A percentile compares a stretch with the other conserved stretches of the same genome.
phyloP scores from a whole-genome alignment of 2,329 filamentous ascomycete genomes.

The Stromatinia cepivora region DNA sequence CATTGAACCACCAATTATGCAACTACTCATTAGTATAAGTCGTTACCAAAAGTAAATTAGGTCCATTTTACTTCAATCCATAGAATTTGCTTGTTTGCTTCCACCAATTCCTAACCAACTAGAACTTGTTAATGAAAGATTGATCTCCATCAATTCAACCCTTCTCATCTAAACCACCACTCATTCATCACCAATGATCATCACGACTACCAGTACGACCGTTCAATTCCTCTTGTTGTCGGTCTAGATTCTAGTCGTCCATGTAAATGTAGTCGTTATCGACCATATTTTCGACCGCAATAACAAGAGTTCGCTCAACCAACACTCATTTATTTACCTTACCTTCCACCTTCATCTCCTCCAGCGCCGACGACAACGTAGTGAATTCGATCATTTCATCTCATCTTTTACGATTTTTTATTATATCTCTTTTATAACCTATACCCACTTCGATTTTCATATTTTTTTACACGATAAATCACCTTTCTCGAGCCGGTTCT shows the following conservation, averaged over 20 bases:
- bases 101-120: neutral
- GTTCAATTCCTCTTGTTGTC: slow-evolving; percentile 1
- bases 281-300: neutral
- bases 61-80: neutral
- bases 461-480: neutral
- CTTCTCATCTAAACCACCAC: slow-evolving; percentile 6
- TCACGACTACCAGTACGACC: slow-evolving; percentile 12
- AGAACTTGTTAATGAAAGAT: slow-evolving; percentile 3
- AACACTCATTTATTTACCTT: slow-evolving; percentile 32
- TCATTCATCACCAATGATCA: slow-evolving; percentile 14
- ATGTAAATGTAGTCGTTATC: slow-evolving; percentile 18
- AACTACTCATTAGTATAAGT: no score
- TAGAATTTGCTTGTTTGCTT: neutral
- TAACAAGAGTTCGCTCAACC: slow-evolving; percentile 32
- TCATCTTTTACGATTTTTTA: neutral
- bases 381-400: slow-evolving; percentile 5
- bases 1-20: neutral
- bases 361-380: neutral
- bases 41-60: slow-evolving; percentile 12
- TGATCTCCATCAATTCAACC: slow-evolving; percentile 14
- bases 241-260: slow-evolving; percentile 15
- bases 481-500: slow-evolving; percentile 11
- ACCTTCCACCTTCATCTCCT: slow-evolving; percentile 1
- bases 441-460: slow-evolving; percentile 8
- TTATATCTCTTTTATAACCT: neutral